Evolutionary conservation across 2,329 filamentous ascomycete genomes (phyloP), one percentile per base, ranked within the genome.

Genomic region (Lachnellula cervina): DNA sequence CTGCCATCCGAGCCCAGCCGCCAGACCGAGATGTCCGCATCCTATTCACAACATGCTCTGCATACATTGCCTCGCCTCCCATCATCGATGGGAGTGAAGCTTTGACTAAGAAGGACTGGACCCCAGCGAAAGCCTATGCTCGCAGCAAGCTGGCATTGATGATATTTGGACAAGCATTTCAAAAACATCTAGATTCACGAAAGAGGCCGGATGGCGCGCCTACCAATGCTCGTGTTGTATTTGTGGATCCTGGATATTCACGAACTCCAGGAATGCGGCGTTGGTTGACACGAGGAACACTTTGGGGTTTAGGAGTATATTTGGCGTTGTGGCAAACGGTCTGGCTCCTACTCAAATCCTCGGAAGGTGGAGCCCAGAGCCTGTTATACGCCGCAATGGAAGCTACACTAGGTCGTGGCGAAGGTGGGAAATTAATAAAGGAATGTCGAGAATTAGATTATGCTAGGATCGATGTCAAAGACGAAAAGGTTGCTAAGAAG

Each of bases 21-120:
- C 85, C 95, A 54, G 94, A 99, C 71, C 84, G 94, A 65, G 94
- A 99, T 71, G 90, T 99, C 16, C 82, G 94, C 59, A 81, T 99
- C 59, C 80, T 99, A 55, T 83, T 97, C 62, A 80, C 89, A 1
- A 95, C 89, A 0, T 99, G 95, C 71, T 86, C 90, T 19, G 87
- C 89, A 35, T 97, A 99, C 72, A 89, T 97, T 63, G 83, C 82
- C 1, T 89, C 88, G 4, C 86, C 86, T 14, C 77, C 90, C 8
- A 75, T 89, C 19, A 79, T 79, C 47, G 80, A 82, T 72, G 59
- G 70, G 74, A 66, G 75, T 58, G 52, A 67, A 59, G 64, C 66
- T 13, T 60, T 78, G 21, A 72, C 74, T 11, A 73, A 77, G 42
- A 73, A 78, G 48, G 73, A 73, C 48, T 84, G 83, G 79, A 77